Conservation (phyloP, 805 yeast genomes). For the Candida nanaspora region DNA sequence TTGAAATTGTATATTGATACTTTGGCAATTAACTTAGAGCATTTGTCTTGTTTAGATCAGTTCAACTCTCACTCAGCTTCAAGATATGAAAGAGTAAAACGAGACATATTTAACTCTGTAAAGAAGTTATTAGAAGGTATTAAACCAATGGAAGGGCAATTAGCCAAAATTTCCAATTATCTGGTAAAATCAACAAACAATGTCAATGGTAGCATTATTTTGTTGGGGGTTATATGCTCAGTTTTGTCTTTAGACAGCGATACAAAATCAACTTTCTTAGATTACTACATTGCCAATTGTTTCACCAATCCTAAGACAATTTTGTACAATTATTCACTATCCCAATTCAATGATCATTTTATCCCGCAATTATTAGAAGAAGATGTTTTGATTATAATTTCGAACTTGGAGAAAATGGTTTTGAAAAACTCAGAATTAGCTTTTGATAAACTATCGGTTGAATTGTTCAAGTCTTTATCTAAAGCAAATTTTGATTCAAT, state of each 20-base stretch:
- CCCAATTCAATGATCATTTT: conserved; percentile 8
- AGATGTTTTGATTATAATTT: conserved; percentile 29
- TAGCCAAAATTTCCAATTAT: no score
- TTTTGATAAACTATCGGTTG: conserved; percentile 46
- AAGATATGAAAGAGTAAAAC: conserved; percentile 2
- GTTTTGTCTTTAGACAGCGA: no score
- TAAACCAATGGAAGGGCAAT: conserved; percentile 12
- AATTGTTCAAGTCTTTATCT: conserved; percentile 32
- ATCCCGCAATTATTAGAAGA: not conserved
- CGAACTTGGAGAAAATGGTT: conserved; percentile 65
- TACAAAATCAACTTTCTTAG: conserved; percentile 11
- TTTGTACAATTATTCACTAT: conserved; percentile 11
- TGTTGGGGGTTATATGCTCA: no score
- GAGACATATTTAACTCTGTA: conserved; percentile 10
- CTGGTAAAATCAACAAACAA: no score
- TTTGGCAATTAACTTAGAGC: not conserved
- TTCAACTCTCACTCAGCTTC: conserved; percentile 6
- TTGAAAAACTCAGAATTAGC: conserved; percentile 74
- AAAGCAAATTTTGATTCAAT: conserved; percentile 33
- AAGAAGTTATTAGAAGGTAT: conserved; percentile 31
- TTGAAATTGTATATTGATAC: conserved; percentile 1
- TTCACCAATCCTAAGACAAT: conserved; percentile 23
- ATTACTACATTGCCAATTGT: conserved; percentile 29
- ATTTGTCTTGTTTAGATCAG: not conserved
- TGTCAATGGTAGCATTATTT: conserved; percentile 33